Conservation (phyloP, 2,329 filamentous ascomycete species). For the Penicillium rolfsii region DNA sequence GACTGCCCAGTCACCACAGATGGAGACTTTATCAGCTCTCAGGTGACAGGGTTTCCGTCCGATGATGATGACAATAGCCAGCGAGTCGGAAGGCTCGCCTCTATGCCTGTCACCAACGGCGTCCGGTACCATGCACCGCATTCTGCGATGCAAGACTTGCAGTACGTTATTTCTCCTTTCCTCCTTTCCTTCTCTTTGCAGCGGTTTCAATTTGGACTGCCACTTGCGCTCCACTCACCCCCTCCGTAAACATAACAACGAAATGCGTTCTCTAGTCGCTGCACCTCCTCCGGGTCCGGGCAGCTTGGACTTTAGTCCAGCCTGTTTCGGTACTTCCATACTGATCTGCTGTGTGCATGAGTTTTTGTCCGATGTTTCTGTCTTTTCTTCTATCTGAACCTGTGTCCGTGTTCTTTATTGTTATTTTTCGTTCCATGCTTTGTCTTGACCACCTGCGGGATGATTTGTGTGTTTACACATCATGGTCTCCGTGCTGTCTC, state of each 20-base stretch:
- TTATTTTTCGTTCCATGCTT: conserved; percentile 11
- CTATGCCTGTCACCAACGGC: conserved; percentile 53
- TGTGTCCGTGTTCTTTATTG: conserved; percentile 19
- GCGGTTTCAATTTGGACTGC: conserved; percentile 44
- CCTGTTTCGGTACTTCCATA: conserved; percentile 34
- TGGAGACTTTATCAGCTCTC: conserved; percentile 44
- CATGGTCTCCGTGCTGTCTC: conserved; percentile 19
- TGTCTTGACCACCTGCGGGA: conserved; percentile 21
- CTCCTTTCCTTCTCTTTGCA: conserved; percentile 13
- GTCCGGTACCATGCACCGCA: conserved; percentile 57
- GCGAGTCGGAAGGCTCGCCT: conserved; percentile 54
- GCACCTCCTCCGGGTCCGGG: conserved; percentile 36
- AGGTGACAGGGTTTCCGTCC: conserved; percentile 40
- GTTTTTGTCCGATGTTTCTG: conserved; percentile 31
- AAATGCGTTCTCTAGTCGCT: conserved; percentile 34
- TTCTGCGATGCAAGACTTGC: conserved; percentile 55
- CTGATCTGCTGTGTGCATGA: conserved; percentile 35
- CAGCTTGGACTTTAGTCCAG: conserved; percentile 36
- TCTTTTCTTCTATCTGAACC: conserved; percentile 20
- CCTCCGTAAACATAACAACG: conserved; percentile 26
- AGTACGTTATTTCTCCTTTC: conserved; percentile 52
- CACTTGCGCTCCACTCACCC: conserved; percentile 36
- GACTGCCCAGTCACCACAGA: conserved; percentile 45
- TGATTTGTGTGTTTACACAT: conserved; percentile 27
- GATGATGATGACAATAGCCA: conserved; percentile 54